Conservation (phyloP, 2,329 filamentous ascomycete species). For the Spiromastix sp. region DNA sequence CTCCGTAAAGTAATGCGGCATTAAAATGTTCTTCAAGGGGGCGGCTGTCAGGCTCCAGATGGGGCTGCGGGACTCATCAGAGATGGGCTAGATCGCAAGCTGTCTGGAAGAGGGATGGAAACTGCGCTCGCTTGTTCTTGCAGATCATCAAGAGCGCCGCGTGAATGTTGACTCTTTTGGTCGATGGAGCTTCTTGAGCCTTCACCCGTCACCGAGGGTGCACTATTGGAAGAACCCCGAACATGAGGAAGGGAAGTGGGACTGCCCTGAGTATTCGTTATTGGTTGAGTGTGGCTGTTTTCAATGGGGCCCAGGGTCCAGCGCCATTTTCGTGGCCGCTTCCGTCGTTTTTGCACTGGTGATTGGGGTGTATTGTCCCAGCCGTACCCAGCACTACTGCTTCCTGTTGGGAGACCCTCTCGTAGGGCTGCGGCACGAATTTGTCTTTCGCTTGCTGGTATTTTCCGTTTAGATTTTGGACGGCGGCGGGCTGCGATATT, state of each 20-base stretch:
- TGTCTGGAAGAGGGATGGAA: slow-evolving; percentile 1
- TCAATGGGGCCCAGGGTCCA: slow-evolving; percentile 45
- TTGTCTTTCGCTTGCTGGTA: slow-evolving; percentile 16
- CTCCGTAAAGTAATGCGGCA: too few species aligned
- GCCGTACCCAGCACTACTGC: slow-evolving; percentile 18
- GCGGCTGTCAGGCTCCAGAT: too few species aligned
- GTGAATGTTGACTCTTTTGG: too few species aligned
- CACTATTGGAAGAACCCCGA: too few species aligned
- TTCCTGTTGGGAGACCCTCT: slow-evolving; percentile 32
- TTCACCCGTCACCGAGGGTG: too few species aligned
- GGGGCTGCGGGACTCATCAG: too few species aligned
- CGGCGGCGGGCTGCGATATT: slow-evolving; percentile 2
- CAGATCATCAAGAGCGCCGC: too few species aligned
- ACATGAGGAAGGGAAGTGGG: too few species aligned
- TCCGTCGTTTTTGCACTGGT: slow-evolving; percentile 43
- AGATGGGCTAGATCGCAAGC: slow-evolving; percentile 3
- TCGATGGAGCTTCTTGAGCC: too few species aligned
- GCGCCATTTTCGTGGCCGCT: slow-evolving; percentile 45
- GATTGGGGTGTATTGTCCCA: slow-evolving; percentile 40
- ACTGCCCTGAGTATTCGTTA: not conserved
- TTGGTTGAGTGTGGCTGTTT: slow-evolving; percentile 9
- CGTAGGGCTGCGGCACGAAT: slow-evolving; percentile 30
- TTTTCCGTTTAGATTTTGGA: slow-evolving; percentile 8
- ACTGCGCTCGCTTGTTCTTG: slow-evolving; percentile 3
- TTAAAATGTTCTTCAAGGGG: too few species aligned